Evolutionary conservation across 352 stramenopile species (phyloP).

Genomic region (Phytophthora vignae): DNA sequence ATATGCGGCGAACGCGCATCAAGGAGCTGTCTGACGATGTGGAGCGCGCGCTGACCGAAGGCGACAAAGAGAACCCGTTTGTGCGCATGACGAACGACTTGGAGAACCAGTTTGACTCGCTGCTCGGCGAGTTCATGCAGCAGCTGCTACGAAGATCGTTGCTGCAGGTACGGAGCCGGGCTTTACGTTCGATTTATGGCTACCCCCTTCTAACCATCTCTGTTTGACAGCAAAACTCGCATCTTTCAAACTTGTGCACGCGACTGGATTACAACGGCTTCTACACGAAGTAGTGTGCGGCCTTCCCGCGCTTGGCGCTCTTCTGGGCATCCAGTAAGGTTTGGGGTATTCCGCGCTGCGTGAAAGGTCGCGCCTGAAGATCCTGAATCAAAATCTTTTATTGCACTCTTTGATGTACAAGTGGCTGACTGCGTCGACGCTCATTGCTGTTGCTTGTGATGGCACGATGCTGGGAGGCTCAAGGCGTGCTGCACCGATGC

Average conservation of each 20-base stretch:
- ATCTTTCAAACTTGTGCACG: slow-evolving; percentile 72
- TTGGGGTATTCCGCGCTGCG: not conserved
- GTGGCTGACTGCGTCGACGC: slow-evolving; percentile 12
- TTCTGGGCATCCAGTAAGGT: not conserved
- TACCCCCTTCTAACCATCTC: slow-evolving; percentile 1
- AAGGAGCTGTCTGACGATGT: slow-evolving; percentile 86
- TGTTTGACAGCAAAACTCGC: slow-evolving; percentile 62
- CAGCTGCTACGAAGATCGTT: slow-evolving; percentile 84
- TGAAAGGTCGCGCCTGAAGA: slow-evolving; percentile 44
- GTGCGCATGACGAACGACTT: slow-evolving; percentile 80
- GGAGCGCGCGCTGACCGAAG: slow-evolving; percentile 74
- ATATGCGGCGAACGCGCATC: slow-evolving; percentile 82
- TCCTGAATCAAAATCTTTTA: slow-evolving; percentile 40
- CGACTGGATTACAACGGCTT: slow-evolving; percentile 75
- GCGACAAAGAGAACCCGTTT: slow-evolving; percentile 78
- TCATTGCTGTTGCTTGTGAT: slow-evolving; percentile 31
- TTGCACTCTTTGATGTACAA: slow-evolving; percentile 28
- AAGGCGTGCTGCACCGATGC: slow-evolving; percentile 1
- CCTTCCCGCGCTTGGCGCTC: not conserved
- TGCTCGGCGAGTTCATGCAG: slow-evolving; percentile 91
- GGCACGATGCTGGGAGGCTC: slow-evolving; percentile 26
- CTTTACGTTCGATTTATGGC: not conserved
- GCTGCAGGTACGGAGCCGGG: slow-evolving; percentile 64
- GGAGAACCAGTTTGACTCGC: slow-evolving; percentile 89
- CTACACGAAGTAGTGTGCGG: slow-evolving; percentile 59